Evolutionary conservation across 495 filamentous ascomycete genomes (phyloP).

Genomic region (Aspergillus kassunensis): DNA sequence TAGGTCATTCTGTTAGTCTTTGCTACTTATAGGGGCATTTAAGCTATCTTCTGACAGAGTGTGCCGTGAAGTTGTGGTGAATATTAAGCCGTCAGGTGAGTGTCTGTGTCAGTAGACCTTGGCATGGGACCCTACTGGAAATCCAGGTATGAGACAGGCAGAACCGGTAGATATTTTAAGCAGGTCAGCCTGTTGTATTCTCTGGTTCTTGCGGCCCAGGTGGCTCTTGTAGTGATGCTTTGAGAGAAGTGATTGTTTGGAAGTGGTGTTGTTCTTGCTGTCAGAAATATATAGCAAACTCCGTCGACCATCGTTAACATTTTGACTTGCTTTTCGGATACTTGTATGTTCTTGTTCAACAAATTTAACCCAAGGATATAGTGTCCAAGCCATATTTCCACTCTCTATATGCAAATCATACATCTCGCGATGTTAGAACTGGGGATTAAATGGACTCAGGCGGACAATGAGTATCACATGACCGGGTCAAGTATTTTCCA

Average conservation of each 20-base stretch:
- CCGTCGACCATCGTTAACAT: too few species aligned
- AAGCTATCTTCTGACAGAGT: not conserved
- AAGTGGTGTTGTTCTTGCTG: too few species aligned
- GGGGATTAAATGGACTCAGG: not conserved
- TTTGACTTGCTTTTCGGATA: too few species aligned
- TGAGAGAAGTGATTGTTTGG: too few species aligned
- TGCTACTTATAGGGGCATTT: not conserved
- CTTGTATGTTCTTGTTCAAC: too few species aligned
- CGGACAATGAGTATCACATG: not conserved
- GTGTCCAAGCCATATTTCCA: too few species aligned
- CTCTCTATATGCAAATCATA: too few species aligned
- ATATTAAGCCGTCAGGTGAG: slow-evolving; percentile 4
- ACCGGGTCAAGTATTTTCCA: not conserved
- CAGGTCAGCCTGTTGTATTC: not conserved
- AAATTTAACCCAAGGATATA: too few species aligned
- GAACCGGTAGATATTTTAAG: not conserved
- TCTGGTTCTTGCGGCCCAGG: too few species aligned
- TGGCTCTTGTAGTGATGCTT: too few species aligned
- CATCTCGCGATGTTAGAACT: not conserved
- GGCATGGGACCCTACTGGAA: too few species aligned
- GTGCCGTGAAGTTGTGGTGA: not conserved
- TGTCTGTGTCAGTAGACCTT: not conserved
- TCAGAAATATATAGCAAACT: too few species aligned
- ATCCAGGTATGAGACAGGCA: not conserved
- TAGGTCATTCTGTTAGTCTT: not conserved